Evolutionary conservation across 164 flowering plant species (phyloP), one percentile per base, ranked within the genome.

Genomic region (Brasenia schreberi): DNA sequence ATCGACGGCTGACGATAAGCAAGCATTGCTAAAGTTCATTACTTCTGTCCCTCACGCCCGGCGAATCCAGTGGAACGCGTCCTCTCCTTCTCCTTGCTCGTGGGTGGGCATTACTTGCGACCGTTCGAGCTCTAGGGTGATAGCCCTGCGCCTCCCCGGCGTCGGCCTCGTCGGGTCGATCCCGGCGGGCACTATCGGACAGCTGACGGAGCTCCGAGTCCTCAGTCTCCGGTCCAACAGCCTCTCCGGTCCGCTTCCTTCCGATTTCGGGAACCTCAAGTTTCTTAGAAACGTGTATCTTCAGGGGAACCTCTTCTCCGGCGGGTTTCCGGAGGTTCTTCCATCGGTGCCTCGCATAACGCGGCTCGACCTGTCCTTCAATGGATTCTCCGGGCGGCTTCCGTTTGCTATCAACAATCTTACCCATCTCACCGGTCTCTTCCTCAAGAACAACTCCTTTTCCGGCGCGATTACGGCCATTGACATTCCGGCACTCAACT

Each of bases 101-200:
- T 94, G 98, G 98, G 78, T 81, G 59, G 98, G 98, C 0, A 83
- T 94, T 67, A 59, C 5, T 23, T 94, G 98, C 73, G 87, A 83
- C 72, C 5, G 74, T 0, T 74, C 64, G 43, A 64, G 59, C 5
- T 75, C 84, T 18, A 74, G 33, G 65, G 87, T 89, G 27, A 64
- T 27, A 72, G 45, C 70, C 14, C 83, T 93, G 59, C 88, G 92
- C 3, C 85, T 94, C 5, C 99, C 99, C 0, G 99, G 88, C 0
- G 82, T 77, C 12, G 96, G 89, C 18, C 82, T 94, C 0, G 80
- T 85, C 6, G 99, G 99, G 12, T 71, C 61, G 42, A 87, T 94
- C 58, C 96, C 96, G 4, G 23, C 76, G 3, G 77, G 78, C 68
- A 86, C 96, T 0, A 27, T 91, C 18, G 90, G 90, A 18, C 71